A percentile compares a stretch with the other conserved stretches of the same genome.
These are phyloP conservation scores for Lasiodiplodia sp. DNA, from an alignment of 2,329 filamentous ascomycete species.

Conservation along the genomic window DNA sequence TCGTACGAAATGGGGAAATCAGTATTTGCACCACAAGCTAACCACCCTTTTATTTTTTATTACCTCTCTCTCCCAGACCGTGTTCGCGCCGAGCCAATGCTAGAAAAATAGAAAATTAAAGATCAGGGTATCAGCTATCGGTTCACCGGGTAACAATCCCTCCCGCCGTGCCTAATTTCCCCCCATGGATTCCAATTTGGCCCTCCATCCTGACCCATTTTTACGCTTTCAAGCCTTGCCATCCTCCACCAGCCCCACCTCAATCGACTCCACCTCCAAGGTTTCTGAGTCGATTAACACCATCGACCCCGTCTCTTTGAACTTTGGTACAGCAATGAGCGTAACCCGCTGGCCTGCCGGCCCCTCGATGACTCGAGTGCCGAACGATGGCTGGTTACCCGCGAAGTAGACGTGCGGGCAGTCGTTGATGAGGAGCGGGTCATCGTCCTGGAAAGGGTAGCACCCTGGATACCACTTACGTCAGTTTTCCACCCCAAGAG, in stretches of 20 bases:
- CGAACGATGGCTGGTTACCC: slow-evolving; percentile 82
- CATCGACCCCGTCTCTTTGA: slow-evolving; percentile 78
- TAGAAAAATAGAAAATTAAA: background rate
- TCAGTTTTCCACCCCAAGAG: background rate
- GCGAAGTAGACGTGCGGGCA: slow-evolving; percentile 93
- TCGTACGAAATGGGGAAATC: background rate
- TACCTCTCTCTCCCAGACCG: background rate
- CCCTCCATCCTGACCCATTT: background rate
- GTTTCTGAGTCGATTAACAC: slow-evolving; percentile 87
- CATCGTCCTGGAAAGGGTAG: slow-evolving; percentile 93
- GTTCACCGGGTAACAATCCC: background rate
- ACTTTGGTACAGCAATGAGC: slow-evolving; percentile 83
- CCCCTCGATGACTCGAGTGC: slow-evolving; percentile 71
- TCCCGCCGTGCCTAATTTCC: background rate
- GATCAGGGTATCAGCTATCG: slow-evolving; percentile 15
- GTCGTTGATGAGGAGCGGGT: slow-evolving; percentile 84
- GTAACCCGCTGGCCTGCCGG: slow-evolving; percentile 74
- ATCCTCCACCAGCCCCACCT: background rate
- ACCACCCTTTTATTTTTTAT: background rate
- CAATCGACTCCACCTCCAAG: slow-evolving; percentile 75
- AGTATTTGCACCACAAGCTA: no score
- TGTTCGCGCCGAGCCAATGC: slow-evolving; percentile 14
- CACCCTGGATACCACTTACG: slow-evolving; percentile 68
- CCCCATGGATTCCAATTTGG: background rate
- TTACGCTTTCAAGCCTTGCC: slow-evolving; percentile 35